Conservation (phyloP, 2,329 filamentous ascomycete genomes). For the Fusarium nanum region DNA sequence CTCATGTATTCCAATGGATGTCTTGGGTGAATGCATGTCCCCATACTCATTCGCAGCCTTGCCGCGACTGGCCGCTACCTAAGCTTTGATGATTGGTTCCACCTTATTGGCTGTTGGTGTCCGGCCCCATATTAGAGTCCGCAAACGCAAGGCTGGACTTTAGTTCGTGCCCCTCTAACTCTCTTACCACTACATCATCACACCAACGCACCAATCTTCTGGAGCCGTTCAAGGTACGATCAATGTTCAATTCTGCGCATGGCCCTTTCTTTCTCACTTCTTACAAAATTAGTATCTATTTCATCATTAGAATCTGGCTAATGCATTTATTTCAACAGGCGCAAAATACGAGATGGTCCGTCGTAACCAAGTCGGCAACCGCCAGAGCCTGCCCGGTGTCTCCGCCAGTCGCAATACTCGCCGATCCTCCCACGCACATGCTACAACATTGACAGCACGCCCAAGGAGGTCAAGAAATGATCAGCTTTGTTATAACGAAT, state of each 20-base stretch:
- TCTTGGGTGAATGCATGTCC: not conserved
- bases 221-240: conserved; percentile 32
- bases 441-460: conserved; percentile 18
- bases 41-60: conserved; percentile 16
- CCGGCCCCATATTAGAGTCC: not conserved
- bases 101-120: not conserved
- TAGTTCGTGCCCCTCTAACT: conserved; percentile 42
- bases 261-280: not conserved
- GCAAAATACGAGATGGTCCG: conserved; percentile 44
- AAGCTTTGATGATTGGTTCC: conserved; percentile 13
- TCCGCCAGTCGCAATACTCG: conserved; percentile 42
- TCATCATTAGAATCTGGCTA: not conserved
- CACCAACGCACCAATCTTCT: conserved; percentile 7
- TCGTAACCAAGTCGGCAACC: conserved; percentile 44
- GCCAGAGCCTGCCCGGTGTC: conserved; percentile 16
- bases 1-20: not conserved
- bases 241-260: not conserved
- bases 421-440: conserved; percentile 29
- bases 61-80: not conserved
- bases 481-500: conserved; percentile 16
- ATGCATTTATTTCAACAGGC: conserved; percentile 11
- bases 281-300: rapidly evolving
- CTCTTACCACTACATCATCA: conserved; percentile 38
- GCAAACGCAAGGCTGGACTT: conserved; percentile 39
- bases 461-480: conserved; percentile 33